Base-by-base conservation (phyloP, 768 basidiomycete species). In the Tulasnella calospora region DNA sequence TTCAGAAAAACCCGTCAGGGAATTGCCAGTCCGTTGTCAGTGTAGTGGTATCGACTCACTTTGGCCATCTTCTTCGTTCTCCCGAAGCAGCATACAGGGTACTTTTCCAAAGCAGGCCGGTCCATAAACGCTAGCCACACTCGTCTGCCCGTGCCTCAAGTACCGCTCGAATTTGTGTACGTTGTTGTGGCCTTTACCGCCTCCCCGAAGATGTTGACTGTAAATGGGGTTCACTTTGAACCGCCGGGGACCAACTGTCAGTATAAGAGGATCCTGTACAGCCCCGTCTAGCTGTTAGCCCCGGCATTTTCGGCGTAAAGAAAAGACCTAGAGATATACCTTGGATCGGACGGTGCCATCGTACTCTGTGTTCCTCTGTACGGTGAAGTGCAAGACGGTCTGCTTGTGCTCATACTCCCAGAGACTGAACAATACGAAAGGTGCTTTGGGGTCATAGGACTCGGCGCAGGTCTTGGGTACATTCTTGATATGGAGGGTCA, bases 161-260 rank as follows among this genome's bases (percentile, higher is more conserved):
- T 90, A 99, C 41, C 94, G 90, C 85, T 98, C 95, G 76, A 92
- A 96, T 82, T 98, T 99, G 88, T 99, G 96, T 2, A 98, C 95
- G 82, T 99, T 98, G 87, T 99, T 99, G 61, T 90, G 87, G 15
- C 96, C 95, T 83, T 92, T 94, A 21, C 93, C 94, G 23, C 95
- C 95, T 17, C 95, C 96, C 9, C 91, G 89, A 3, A 93, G 91
- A 81, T 96, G 95, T 82, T 98, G 95, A 81, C 95, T 96, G 86
- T 93, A 99, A 41, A 96, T 85, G 0, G 98, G 98, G 80, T 92
- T 94, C 57, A 96, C 91, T 27, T 87, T 88, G 81, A 98, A 87
- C 61, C 96, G 90, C 67, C 96, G 90, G 15, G 95, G 93, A 1
- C 97, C 98, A 35, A 95, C 90, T 82, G 94, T 95, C 7, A 99